A percentile compares a stretch with the other conserved stretches of the same genome.
phyloP scores from a whole-genome alignment of 805 yeast genomes.

The Myxozyma neglecta region DNA sequence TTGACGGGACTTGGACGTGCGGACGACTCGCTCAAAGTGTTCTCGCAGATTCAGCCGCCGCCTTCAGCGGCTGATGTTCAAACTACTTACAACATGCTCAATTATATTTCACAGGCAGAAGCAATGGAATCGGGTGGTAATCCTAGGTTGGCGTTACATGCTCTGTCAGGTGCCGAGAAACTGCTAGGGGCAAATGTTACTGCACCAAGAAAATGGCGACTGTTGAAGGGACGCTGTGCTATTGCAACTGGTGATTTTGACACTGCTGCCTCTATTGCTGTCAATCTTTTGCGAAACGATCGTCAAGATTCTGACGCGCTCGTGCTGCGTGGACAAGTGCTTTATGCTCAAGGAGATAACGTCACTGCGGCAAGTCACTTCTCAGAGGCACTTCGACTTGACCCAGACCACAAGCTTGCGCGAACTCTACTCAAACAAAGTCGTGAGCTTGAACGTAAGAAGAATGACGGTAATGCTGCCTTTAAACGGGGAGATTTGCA shows the following conservation, averaged over 20 bases:
- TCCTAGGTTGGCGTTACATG: slow-evolving; percentile 40
- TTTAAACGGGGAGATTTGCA: slow-evolving; percentile 65
- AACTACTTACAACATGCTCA: slow-evolving; percentile 42
- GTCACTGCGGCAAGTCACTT: slow-evolving; percentile 43
- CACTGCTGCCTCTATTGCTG: slow-evolving; percentile 42
- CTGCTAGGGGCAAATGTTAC: slow-evolving; percentile 40
- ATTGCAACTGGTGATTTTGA: slow-evolving; percentile 39
- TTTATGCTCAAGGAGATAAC: slow-evolving; percentile 44
- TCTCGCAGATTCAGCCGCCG: slow-evolving; percentile 31
- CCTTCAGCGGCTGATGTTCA: slow-evolving; percentile 33
- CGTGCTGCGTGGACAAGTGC: slow-evolving; percentile 42
- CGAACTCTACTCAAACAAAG: slow-evolving; percentile 38
- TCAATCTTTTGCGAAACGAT: slow-evolving; percentile 41
- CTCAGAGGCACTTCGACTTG: slow-evolving; percentile 44
- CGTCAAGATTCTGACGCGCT: slow-evolving; percentile 44
- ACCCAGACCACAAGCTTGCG: slow-evolving; percentile 45
- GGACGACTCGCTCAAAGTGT: slow-evolving; percentile 40
- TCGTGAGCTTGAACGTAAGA: slow-evolving; percentile 40
- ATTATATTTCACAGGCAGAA: slow-evolving; percentile 41
- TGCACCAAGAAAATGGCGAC: slow-evolving; percentile 42
- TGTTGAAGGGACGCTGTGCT: slow-evolving; percentile 38
- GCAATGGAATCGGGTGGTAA: slow-evolving; percentile 34
- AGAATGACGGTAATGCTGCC: slow-evolving; percentile 63
- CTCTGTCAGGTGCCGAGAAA: slow-evolving; percentile 43
- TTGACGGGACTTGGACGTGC: slow-evolving; percentile 40